Evolutionary conservation across 768 basidiomycete species (phyloP).

Genomic region (Pholiota microspora): DNA sequence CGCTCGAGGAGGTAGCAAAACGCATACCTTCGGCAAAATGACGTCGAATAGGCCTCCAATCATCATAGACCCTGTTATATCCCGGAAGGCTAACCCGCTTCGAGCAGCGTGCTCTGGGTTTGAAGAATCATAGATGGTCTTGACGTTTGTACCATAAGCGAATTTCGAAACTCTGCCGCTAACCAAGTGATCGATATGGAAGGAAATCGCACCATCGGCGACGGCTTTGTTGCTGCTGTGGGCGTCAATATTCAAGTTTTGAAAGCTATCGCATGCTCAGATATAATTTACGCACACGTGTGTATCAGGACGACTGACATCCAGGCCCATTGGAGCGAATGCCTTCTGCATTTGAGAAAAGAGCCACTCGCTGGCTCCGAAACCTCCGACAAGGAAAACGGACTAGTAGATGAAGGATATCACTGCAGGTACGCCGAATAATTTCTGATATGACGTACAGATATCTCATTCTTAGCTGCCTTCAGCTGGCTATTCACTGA

Average conservation of each 20-base stretch:
- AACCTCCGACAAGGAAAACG: slow-evolving; percentile 50
- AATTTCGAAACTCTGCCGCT: slow-evolving; percentile 18
- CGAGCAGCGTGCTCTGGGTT: slow-evolving; percentile 39
- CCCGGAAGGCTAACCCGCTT: slow-evolving; percentile 21
- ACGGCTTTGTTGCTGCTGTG: slow-evolving; percentile 23
- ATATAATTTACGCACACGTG: slow-evolving; percentile 38
- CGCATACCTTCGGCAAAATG: slow-evolving; percentile 36
- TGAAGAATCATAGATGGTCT: slow-evolving; percentile 22
- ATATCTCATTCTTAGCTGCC: slow-evolving; percentile 26
- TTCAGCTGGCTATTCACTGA: slow-evolving; percentile 22
- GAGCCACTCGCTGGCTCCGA: slow-evolving; percentile 51
- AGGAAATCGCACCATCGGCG: slow-evolving; percentile 24
- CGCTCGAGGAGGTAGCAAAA: background rate
- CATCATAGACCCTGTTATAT: slow-evolving; percentile 28
- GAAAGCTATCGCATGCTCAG: background rate
- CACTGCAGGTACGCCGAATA: background rate
- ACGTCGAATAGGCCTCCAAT: slow-evolving; percentile 34
- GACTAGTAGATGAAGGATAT: slow-evolving; percentile 28
- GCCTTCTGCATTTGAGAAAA: slow-evolving; percentile 35
- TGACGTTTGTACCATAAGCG: slow-evolving; percentile 24
- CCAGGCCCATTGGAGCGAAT: slow-evolving; percentile 32
- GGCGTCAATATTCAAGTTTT: background rate
- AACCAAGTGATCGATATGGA: slow-evolving; percentile 22
- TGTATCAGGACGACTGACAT: slow-evolving; percentile 44
- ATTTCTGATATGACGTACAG: slow-evolving; percentile 19